phyloP scores from a whole-genome alignment of 2,329 filamentous ascomycete genomes.

The Ophiostoma sp. region DNA sequence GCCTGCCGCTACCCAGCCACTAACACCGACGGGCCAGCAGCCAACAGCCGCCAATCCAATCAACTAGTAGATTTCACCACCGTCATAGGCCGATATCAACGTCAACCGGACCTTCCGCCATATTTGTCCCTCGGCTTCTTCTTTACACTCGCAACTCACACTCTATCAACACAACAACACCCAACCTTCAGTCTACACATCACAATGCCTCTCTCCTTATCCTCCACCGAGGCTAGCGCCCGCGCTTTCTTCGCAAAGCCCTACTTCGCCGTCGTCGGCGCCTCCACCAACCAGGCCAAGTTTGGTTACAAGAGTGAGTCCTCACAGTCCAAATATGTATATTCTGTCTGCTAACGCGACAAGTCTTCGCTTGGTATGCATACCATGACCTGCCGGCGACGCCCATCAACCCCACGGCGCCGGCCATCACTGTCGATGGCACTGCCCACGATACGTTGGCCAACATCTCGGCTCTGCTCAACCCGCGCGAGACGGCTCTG shows the following conservation, averaged over 20 bases:
- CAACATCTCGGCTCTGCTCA: conserved; percentile 63
- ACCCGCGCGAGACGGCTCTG: conserved; percentile 70
- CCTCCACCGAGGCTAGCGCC: conserved; percentile 70
- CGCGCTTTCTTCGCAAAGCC: conserved; percentile 78
- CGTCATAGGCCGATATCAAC: not conserved
- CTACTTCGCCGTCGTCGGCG: conserved; percentile 84
- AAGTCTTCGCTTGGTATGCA: conserved; percentile 90
- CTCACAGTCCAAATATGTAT: not conserved
- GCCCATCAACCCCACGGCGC: conserved; percentile 75
- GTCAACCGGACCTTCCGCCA: not conserved
- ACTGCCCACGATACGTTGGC: conserved; percentile 64
- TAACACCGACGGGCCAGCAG: conserved; percentile 4
- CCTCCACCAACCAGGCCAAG: conserved; percentile 79
- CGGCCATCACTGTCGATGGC: conserved; percentile 61
- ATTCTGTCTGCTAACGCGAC: conserved; percentile 7
- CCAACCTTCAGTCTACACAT: not conserved
- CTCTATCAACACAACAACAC: not conserved
- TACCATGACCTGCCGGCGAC: conserved; percentile 72
- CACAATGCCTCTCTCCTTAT: conserved; percentile 37
- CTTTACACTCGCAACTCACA: not conserved
- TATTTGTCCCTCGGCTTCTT: not conserved
- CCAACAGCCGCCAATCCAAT: not conserved
- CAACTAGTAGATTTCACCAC: conserved; percentile 24
- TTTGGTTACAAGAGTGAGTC: conserved; percentile 80
- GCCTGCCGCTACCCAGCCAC: not conserved